A percentile compares a stretch with the other conserved stretches of the same genome.
Conservation (phyloP, 2,329 filamentous ascomycete species). For the Exserohilum rostratum region DNA sequence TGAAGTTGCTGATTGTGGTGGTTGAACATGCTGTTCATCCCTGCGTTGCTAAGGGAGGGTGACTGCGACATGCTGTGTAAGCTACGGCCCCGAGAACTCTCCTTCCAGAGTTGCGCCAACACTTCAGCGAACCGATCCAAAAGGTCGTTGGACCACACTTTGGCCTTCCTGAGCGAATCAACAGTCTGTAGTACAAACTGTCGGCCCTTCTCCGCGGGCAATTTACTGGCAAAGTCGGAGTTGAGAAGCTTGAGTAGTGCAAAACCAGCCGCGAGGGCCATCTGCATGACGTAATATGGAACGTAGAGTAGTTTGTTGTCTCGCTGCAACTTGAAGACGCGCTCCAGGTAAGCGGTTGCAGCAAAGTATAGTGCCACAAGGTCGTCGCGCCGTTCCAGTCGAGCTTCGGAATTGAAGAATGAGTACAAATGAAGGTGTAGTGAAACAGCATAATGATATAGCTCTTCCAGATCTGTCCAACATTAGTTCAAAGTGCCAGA, state of each 20-base stretch:
- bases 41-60: constrained; percentile 41
- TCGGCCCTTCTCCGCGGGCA: constrained; percentile 68
- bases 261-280: constrained; percentile 82
- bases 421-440: constrained; percentile 78
- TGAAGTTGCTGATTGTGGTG: constrained; percentile 30
- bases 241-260: constrained; percentile 77
- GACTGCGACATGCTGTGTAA: constrained; percentile 47
- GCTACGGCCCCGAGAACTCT: constrained; percentile 47
- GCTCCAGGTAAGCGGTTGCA: constrained; percentile 70
- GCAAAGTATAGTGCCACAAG: constrained; percentile 77
- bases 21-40: constrained; percentile 43
- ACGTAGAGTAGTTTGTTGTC: constrained; percentile 68
- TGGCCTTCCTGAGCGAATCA: constrained; percentile 71
- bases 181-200: constrained; percentile 75
- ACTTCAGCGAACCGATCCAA: constrained; percentile 80
- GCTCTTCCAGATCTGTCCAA: constrained; percentile 52
- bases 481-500: constrained; percentile 28
- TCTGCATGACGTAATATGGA: constrained; percentile 81
- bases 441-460: constrained; percentile 74
- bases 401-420: constrained; percentile 79
- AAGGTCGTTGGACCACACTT: constrained; percentile 78
- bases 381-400: constrained; percentile 64
- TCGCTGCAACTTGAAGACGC: constrained; percentile 58
- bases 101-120: constrained; percentile 88
- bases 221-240: constrained; percentile 72